Conservation (phyloP, 208 protist genomes). For the Zelonia costaricensis region DNA sequence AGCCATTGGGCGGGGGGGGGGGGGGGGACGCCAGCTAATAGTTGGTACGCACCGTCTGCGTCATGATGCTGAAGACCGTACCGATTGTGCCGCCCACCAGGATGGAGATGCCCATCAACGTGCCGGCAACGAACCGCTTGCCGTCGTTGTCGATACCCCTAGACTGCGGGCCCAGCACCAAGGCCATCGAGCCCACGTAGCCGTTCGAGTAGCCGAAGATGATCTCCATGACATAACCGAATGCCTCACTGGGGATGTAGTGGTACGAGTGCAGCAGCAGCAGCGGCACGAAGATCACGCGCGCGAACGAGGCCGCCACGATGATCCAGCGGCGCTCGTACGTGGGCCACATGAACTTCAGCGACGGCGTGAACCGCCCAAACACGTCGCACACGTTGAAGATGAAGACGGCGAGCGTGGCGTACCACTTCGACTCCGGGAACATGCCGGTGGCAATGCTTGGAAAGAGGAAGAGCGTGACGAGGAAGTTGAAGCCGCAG, state of each 20-base stretch:
- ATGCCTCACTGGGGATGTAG: constrained; percentile 51
- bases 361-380: constrained; percentile 46
- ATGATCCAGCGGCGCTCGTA: constrained; percentile 40
- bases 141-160: constrained; percentile 32
- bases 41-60: constrained; percentile 32
- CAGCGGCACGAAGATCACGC: constrained; percentile 55
- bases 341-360: constrained; percentile 41
- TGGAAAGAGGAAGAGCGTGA: constrained; percentile 69
- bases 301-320: constrained; percentile 35
- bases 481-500: constrained; percentile 47
- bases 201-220: constrained; percentile 63
- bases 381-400: constrained; percentile 63
- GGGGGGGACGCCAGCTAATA: background rate
- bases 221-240: constrained; percentile 52
- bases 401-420: constrained; percentile 49
- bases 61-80: constrained; percentile 48
- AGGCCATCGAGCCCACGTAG: constrained; percentile 44
- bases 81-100: constrained; percentile 45
- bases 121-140: constrained; percentile 61
- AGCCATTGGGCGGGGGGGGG: no score
- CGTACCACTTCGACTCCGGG: constrained; percentile 53
- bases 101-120: constrained; percentile 56
- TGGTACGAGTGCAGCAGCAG: constrained; percentile 57
- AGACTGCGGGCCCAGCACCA: constrained; percentile 49
- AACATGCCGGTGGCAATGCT: constrained; percentile 45